phyloP scores from a whole-genome alignment of 2,329 filamentous ascomycete species.

The Fusarium sp. region DNA sequence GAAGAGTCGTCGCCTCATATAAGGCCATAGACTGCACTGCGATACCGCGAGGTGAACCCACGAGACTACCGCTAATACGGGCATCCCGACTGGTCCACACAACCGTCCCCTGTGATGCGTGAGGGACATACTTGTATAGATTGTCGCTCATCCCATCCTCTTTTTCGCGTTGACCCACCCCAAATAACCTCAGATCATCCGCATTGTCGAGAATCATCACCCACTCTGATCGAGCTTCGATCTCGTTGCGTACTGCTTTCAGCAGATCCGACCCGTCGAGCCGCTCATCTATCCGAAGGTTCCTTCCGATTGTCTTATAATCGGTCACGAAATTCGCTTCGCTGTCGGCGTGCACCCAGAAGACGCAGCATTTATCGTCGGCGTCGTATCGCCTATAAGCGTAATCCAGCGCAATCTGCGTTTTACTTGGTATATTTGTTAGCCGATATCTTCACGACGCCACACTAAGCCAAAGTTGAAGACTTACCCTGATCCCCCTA shows the following conservation, averaged over 20 bases:
- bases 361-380: slow-evolving; percentile 49
- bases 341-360: slow-evolving; percentile 56
- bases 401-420: slow-evolving; percentile 55
- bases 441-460: background rate
- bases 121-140: background rate
- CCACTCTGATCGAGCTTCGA: slow-evolving; percentile 20
- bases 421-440: slow-evolving; percentile 50
- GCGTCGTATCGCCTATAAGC: slow-evolving; percentile 47
- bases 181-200: slow-evolving; percentile 13
- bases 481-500: slow-evolving; percentile 51
- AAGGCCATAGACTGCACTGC: background rate
- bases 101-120: background rate
- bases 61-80: background rate
- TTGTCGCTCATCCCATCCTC: accelerated
- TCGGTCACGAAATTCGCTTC: slow-evolving; percentile 50
- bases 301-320: slow-evolving; percentile 51
- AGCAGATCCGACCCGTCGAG: slow-evolving; percentile 45
- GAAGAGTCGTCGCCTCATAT: background rate
- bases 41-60: background rate
- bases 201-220: slow-evolving; percentile 27
- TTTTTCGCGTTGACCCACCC: background rate
- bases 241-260: background rate
- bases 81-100: slow-evolving; percentile 7
- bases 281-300: slow-evolving; percentile 40
- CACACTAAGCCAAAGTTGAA: background rate